phyloP scores from a whole-genome alignment of 1,139 yeast species.

The Taphrina communis region DNA sequence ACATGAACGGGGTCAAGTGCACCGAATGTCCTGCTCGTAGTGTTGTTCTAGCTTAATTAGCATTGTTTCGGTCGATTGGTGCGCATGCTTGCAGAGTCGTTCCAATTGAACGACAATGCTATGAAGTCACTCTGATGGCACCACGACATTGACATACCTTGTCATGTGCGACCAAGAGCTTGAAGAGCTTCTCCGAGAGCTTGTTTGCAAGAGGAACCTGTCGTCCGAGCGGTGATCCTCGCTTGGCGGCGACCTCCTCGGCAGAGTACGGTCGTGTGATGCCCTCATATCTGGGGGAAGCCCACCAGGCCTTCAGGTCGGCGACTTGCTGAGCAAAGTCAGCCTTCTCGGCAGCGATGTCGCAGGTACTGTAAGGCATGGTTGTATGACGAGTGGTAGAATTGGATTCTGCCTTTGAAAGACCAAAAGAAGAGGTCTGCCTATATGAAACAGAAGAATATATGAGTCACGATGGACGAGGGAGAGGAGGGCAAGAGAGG shows the following conservation, averaged over 20 bases:
- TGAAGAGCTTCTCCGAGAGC: slow-evolving; percentile 77
- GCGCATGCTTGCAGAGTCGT: not conserved
- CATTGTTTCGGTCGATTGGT: too few relatives aligned
- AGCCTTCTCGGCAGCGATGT: slow-evolving; percentile 66
- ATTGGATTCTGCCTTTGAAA: too few relatives aligned
- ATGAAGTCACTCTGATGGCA: too few relatives aligned
- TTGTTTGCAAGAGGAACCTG: slow-evolving; percentile 70
- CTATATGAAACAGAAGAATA: not conserved
- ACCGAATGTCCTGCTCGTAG: slow-evolving; percentile 90
- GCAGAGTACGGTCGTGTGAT: slow-evolving; percentile 89
- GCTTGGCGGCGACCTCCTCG: slow-evolving; percentile 85
- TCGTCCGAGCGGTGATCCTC: slow-evolving; percentile 81
- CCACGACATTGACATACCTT: slow-evolving; percentile 12
- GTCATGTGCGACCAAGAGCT: slow-evolving; percentile 45
- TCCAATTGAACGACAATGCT: too few relatives aligned
- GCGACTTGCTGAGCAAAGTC: slow-evolving; percentile 72
- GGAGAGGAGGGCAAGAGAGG: not conserved
- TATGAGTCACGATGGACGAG: not conserved
- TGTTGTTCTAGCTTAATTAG: slow-evolving; percentile 47
- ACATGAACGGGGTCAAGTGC: slow-evolving; percentile 96
- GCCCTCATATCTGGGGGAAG: slow-evolving; percentile 84
- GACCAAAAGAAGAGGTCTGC: too few relatives aligned
- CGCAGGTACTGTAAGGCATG: slow-evolving; percentile 60
- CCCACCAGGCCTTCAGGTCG: slow-evolving; percentile 87
- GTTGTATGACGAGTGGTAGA: not conserved